These are phyloP conservation scores for Cercis canadensis DNA, from an alignment of 306 rosid species.

Conservation along the genomic window DNA sequence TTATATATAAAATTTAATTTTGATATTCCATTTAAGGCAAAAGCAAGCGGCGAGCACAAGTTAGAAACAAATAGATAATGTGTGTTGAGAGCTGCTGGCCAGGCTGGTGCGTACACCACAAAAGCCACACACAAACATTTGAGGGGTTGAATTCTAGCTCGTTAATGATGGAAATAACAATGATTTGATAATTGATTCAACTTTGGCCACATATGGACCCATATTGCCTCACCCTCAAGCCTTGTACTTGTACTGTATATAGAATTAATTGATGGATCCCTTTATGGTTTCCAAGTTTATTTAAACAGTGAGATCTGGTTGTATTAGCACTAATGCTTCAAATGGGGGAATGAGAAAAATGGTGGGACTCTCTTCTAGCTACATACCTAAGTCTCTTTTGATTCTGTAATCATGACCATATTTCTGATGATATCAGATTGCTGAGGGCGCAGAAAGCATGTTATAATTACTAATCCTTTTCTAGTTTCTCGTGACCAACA, in stretches of 20 bases:
- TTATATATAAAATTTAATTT: neutral
- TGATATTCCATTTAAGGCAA: slow-evolving; percentile 30
- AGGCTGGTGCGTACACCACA: slow-evolving; percentile 35
- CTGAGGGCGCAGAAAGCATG: slow-evolving; percentile 26
- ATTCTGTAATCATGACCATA: slow-evolving; percentile 29
- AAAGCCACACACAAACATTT: slow-evolving; percentile 17
- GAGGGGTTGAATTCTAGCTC: slow-evolving; percentile 21
- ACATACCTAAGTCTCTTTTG: neutral
- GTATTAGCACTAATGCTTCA: neutral
- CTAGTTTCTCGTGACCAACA: neutral
- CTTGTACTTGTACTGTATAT: neutral
- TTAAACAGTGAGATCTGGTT: slow-evolving; percentile 11
- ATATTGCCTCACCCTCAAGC: neutral
- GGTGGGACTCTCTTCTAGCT: slow-evolving; percentile 10
- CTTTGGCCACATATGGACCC: slow-evolving; percentile 30
- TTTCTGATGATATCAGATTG: neutral
- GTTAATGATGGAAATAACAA: slow-evolving; percentile 33
- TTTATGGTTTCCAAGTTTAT: slow-evolving; percentile 1
- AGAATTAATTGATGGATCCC: slow-evolving; percentile 35
- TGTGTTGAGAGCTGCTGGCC: slow-evolving; percentile 29
- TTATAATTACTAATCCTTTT: slow-evolving; percentile 5
- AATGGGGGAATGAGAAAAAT: neutral
- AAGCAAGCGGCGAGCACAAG: slow-evolving; percentile 31
- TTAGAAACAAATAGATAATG: slow-evolving; percentile 2
- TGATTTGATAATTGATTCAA: slow-evolving; percentile 45